phyloP scores from a whole-genome alignment of 2,329 filamentous ascomycete genomes.

The Neoarthrinium moseri region DNA sequence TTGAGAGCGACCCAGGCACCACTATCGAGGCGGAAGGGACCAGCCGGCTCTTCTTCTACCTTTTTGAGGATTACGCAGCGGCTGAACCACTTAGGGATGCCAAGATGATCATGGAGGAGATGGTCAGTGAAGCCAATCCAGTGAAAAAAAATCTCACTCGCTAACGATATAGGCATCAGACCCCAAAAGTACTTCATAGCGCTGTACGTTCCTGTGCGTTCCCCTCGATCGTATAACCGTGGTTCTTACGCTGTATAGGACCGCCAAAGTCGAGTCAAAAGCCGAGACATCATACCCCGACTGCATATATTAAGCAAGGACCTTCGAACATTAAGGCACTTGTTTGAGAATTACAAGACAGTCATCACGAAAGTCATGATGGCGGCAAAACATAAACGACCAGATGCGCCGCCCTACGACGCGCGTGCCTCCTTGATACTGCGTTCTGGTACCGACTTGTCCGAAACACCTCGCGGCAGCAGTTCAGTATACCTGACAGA shows the following conservation, averaged over 20 bases:
- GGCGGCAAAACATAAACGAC: slow-evolving; percentile 29
- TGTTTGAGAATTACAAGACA: slow-evolving; percentile 60
- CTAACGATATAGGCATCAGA: slow-evolving; percentile 25
- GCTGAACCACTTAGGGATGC: slow-evolving; percentile 52
- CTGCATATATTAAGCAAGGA: slow-evolving; percentile 61
- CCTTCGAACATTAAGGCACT: slow-evolving; percentile 57
- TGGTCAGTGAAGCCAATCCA: slow-evolving; percentile 38
- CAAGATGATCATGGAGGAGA: slow-evolving; percentile 43
- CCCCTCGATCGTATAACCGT: neutral
- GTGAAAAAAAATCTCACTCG: slow-evolving; percentile 8
- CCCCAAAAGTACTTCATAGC: slow-evolving; percentile 31
- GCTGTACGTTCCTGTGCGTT: slow-evolving; percentile 25
- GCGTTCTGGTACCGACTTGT: neutral
- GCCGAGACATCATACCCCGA: slow-evolving; percentile 52
- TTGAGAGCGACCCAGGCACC: slow-evolving; percentile 12
- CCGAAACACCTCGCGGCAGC: neutral
- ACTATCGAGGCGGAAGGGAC: slow-evolving; percentile 45
- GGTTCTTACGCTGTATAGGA: slow-evolving; percentile 14
- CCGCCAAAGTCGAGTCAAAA: slow-evolving; percentile 35
- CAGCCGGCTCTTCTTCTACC: slow-evolving; percentile 63
- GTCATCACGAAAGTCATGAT: slow-evolving; percentile 58
- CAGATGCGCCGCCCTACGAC: slow-evolving; percentile 4
- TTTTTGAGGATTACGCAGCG: slow-evolving; percentile 65
- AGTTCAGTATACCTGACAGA: slow-evolving; percentile 30
- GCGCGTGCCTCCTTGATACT: slow-evolving; percentile 5